Evolutionary conservation across 2,329 filamentous ascomycete genomes (phyloP), one percentile per base, ranked within the genome.

Genomic region (Cladosporium phlei): DNA sequence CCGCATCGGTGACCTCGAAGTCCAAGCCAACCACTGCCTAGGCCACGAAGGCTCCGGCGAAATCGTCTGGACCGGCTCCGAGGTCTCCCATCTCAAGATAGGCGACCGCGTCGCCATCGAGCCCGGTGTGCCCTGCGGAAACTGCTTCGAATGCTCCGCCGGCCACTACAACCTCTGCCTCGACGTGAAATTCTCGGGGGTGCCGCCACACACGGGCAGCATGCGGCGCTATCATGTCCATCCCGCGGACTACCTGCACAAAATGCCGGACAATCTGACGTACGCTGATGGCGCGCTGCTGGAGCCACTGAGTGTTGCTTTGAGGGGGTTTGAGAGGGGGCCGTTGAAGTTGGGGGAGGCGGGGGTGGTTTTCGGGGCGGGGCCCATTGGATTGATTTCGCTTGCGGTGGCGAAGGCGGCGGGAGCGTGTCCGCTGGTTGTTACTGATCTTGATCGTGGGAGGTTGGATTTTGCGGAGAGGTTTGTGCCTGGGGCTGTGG

Each of bases 151-250:
- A 59, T 96, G 90, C 74, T 84, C 87, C 52, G 74, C 76, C 24
- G 91, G 90, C 47, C 78, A 81, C 58, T 96, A 96, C 74, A 95
- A 96, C 68, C 80, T 96, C 17, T 97, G 91, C 70, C 77, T 79
- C 9, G 76, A 85, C 39, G 95, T 97, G 83, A 73, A 71, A 22
- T 97, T 97, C 65, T 89, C 89, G 16, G 90, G 90, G 1, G 95
- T 90, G 11, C 90, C 90, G 16, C 91, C 91, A 2, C 80, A 85
- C 65, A 81, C 95, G 64, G 37, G 37, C 37, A 39, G 37, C 1
- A 74, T 97, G 45, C 83, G 89, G 1, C 85, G 88, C 39, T 94
- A 90, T 74, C 95, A 91, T 73, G 66, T 75, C 12, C 77, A 90
- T 4, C 87, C 89, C 1, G 79, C 84, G 53, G 88, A 94, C 64